A percentile compares a stretch with the other conserved stretches of the same genome.
Evolutionary conservation across 306 rosid species (phyloP).

Genomic region (Hylodesmum podocarpum): DNA sequence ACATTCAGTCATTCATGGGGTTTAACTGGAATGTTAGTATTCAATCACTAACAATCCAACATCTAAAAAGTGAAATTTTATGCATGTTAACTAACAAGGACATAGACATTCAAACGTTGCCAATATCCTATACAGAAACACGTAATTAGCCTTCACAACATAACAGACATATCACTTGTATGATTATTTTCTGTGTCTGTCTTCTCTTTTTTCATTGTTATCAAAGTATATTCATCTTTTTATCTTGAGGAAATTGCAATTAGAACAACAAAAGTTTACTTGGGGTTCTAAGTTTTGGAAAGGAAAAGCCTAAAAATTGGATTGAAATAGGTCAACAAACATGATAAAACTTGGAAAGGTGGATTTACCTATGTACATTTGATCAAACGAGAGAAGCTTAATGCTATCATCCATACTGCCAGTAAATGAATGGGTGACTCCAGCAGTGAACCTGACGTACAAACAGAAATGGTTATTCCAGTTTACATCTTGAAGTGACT

Average conservation of each 20-base stretch:
- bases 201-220: background rate
- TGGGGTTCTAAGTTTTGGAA: background rate
- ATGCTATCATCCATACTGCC: constrained; percentile 71
- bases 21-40: background rate
- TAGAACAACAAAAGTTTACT: background rate
- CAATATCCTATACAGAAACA: constrained; percentile 5
- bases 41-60: constrained; percentile 7
- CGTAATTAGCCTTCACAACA: background rate
- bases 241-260: constrained; percentile 10
- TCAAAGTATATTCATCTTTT: background rate
- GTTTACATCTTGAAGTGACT: constrained; percentile 9
- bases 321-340: constrained; percentile 8
- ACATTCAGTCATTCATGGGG: constrained; percentile 25
- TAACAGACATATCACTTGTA: background rate
- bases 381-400: constrained; percentile 76
- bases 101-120: background rate
- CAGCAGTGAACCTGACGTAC: constrained; percentile 64
- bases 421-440: constrained; percentile 94
- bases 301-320: background rate
- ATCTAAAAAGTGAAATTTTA: constrained; percentile 11
- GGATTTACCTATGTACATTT: constrained; percentile 74
- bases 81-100: constrained; percentile 1
- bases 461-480: constrained; percentile 26
- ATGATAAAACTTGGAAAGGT: constrained; percentile 24
- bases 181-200: background rate